Conservation (phyloP, 495 filamentous ascomycete species). For the Podospora didyma region DNA sequence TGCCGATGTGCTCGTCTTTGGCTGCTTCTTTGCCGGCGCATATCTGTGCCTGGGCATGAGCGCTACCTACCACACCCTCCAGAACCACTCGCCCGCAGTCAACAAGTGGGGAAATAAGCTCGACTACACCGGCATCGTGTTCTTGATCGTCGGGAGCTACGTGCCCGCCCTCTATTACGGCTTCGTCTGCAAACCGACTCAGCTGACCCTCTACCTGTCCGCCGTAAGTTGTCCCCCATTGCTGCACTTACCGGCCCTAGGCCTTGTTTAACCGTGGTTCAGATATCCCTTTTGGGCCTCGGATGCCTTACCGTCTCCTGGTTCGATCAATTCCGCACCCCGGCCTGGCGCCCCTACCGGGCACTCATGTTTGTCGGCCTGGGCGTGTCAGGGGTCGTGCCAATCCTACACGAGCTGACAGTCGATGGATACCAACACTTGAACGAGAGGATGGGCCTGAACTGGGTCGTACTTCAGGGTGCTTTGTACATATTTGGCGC, state of each 20-base stretch:
- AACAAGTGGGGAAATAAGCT: conserved; percentile 55
- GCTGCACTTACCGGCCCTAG: background rate
- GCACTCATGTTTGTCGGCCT: conserved; percentile 89
- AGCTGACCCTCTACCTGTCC: conserved; percentile 67
- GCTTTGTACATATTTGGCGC: conserved; percentile 83
- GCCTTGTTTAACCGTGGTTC: background rate
- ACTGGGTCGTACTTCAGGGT: conserved; percentile 74
- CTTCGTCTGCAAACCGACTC: conserved; percentile 60
- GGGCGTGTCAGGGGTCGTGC: conserved; percentile 79
- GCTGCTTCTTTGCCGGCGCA: conserved; percentile 76
- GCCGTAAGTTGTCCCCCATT: conserved; percentile 50
- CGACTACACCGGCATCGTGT: conserved; percentile 89
- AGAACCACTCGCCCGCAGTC: conserved; percentile 39
- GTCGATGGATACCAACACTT: conserved; percentile 47
- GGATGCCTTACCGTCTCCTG: conserved; percentile 73
- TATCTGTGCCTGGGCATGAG: conserved; percentile 78
- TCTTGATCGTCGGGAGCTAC: conserved; percentile 83
- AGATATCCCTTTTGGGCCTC: conserved; percentile 74
- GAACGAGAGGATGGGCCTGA: conserved; percentile 71
- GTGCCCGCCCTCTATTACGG: conserved; percentile 86
- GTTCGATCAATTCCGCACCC: conserved; percentile 75
- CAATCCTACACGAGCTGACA: conserved; percentile 63
- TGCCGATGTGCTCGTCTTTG: conserved; percentile 66
- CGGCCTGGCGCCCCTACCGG: conserved; percentile 77
- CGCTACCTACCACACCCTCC: conserved; percentile 58